Evolutionary conservation across 176 grass and related monocot genomes (phyloP), one percentile per base, ranked within the genome.

Genomic region (Panicum miliaceum): DNA sequence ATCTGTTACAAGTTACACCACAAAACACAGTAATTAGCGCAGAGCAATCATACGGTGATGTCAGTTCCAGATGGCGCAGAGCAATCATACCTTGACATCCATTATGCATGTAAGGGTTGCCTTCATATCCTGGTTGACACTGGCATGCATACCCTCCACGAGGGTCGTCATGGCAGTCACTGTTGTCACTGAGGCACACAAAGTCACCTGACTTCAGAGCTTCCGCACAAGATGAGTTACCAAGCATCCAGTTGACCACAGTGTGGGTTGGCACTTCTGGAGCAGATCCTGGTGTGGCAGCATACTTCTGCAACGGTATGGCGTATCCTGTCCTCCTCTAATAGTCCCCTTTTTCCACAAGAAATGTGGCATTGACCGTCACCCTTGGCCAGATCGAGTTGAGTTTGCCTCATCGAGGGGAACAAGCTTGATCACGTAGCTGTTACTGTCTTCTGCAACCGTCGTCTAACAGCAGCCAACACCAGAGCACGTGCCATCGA

Each of bases 91-190:
- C 68, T 56, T 41, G 70, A 70, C 85, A 87, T 3, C 85, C 85
- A 42, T 56, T 18, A 12, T 18, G 19, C 29, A 88, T 25, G 73
- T 91, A 94, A 9, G 92, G 87, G 79, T 94, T 92, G 48, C 89
- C 89, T 0, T 85, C 26, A 34, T 84, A 94, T 43, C 84, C 77
- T 54, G 29, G 81, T 40, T 58, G 37, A 46, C 92, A 91, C 26
- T 60, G 63, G 81, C 92, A 94, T 12, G 25, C 75, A 78, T 94
- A 94, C 8, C 88, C 76, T 80, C 46, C 58, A 52, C 45, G 77
- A 74, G 58, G 67, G 6, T 70, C 67, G 26, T 72, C 50, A 20
- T 83, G 4, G 54, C 68, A 86, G 70, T 78, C 47, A 70, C 76
- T 86, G 45, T 86, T 73, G 67, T 73, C 71, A 47, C 84, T 73